Percentiles rank a stretch among this genome's conserved stretches.
These are phyloP conservation scores for Eimeria praecox DNA, from an alignment of 169 alveolate species.

Conservation along the genomic window DNA sequence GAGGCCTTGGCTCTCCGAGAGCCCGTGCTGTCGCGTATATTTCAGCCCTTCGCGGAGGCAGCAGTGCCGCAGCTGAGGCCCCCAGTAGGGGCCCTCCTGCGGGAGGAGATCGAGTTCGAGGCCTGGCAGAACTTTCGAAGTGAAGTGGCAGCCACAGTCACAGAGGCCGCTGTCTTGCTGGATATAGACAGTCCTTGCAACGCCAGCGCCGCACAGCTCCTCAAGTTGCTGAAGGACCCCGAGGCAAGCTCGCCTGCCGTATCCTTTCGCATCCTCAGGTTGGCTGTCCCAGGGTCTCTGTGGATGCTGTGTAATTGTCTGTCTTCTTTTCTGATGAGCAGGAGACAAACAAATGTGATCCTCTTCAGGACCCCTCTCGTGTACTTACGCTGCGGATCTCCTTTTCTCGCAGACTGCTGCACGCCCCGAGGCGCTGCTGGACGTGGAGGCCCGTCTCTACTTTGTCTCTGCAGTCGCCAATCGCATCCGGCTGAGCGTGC, in stretches of 20 bases:
- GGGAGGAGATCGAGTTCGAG: slow-evolving; percentile 40
- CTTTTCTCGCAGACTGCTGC: background rate
- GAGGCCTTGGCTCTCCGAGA: slow-evolving; percentile 43
- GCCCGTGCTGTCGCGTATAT: slow-evolving; percentile 56
- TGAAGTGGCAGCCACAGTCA: slow-evolving; percentile 40
- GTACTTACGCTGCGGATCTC: background rate
- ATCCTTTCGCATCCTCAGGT: background rate
- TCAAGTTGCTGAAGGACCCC: slow-evolving; percentile 32
- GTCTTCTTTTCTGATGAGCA: background rate
- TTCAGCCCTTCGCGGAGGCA: slow-evolving; percentile 43
- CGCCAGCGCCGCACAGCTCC: slow-evolving; percentile 32
- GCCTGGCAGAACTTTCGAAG: slow-evolving; percentile 48
- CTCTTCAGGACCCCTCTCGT: background rate
- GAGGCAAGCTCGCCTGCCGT: slow-evolving; percentile 1
- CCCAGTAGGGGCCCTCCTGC: slow-evolving; percentile 30
- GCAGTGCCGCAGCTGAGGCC: slow-evolving; percentile 70
- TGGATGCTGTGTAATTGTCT: background rate
- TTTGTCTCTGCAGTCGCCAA: slow-evolving; percentile 54
- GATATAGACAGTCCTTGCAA: slow-evolving; percentile 39
- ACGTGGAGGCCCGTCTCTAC: slow-evolving; percentile 53
- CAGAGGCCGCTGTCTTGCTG: slow-evolving; percentile 66
- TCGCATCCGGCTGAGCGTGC: slow-evolving; percentile 58
- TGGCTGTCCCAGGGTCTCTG: background rate
- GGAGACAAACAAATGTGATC: background rate
- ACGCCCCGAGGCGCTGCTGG: slow-evolving; percentile 11